Conservation (phyloP, 106 monocot species). For the Gastrodia elata region DNA sequence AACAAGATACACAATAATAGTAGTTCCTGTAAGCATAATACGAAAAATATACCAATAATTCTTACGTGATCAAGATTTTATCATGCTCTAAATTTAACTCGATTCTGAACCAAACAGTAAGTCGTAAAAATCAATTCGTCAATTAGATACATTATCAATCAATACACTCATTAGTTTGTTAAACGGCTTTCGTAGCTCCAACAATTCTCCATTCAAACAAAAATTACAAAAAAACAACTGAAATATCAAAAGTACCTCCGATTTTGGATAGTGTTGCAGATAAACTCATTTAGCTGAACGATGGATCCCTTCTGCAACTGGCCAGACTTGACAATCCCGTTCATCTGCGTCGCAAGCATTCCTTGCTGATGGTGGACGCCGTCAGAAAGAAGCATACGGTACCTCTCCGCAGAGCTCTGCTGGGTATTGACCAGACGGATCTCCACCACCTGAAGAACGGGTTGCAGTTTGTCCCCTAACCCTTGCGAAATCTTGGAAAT, state of each 20-base stretch:
- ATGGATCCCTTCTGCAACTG: slow-evolving; percentile 40
- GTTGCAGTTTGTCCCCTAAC: slow-evolving; percentile 26
- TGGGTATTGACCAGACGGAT: slow-evolving; percentile 31
- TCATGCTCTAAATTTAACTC: neutral
- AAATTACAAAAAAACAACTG: neutral
- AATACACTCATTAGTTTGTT: neutral
- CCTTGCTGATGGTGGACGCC: slow-evolving; percentile 51
- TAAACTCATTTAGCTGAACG: slow-evolving; percentile 50
- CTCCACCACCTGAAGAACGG: slow-evolving; percentile 57
- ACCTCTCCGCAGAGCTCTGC: slow-evolving; percentile 48
- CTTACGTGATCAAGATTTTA: neutral
- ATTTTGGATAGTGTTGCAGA: slow-evolving; percentile 56
- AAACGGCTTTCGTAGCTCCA: neutral
- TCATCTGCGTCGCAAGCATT: slow-evolving; percentile 80
- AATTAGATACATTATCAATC: neutral
- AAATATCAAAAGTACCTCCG: slow-evolving; percentile 20
- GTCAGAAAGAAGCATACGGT: slow-evolving; percentile 60
- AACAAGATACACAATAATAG: neutral
- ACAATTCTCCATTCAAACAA: neutral
- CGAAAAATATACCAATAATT: neutral
- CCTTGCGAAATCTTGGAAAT: slow-evolving; percentile 34
- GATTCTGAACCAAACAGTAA: neutral
- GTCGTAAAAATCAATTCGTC: neutral
- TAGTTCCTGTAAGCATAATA: neutral
- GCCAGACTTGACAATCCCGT: slow-evolving; percentile 36